phyloP scores from a whole-genome alignment of 495 filamentous ascomycete species.

The Penicillium manginii region DNA sequence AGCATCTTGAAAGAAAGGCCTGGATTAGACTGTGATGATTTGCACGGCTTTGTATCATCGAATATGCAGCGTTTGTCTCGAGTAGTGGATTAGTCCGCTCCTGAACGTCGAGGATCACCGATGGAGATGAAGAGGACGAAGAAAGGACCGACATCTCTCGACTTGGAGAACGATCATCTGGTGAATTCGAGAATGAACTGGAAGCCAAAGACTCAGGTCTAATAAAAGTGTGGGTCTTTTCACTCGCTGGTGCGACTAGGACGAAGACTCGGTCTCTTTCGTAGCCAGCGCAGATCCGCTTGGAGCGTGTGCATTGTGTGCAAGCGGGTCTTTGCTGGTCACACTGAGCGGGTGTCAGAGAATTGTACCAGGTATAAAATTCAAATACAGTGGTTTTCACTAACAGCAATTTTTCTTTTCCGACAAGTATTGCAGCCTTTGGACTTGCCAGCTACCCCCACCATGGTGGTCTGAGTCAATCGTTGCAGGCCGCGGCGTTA shows the following conservation, averaged over 20 bases:
- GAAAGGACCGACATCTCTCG: no score
- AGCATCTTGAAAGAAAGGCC: conserved; percentile 24
- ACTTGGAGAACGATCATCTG: not conserved
- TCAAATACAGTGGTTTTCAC: not conserved
- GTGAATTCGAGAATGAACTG: not conserved
- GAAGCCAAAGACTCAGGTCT: not conserved
- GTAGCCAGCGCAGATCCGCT: conserved; percentile 43
- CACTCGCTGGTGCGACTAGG: conserved; percentile 20
- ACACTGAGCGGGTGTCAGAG: conserved; percentile 24
- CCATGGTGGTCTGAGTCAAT: conserved; percentile 31
- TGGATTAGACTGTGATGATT: conserved; percentile 21
- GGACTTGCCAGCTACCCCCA: conserved; percentile 50
- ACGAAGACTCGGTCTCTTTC: conserved; percentile 40
- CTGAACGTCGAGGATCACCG: no score
- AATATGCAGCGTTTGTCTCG: not conserved
- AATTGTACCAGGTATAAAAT: not conserved
- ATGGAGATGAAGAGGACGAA: no score
- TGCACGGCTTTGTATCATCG: conserved; percentile 2
- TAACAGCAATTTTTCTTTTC: conserved; percentile 43
- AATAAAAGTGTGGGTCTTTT: conserved; percentile 21
- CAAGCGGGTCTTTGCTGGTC: conserved; percentile 40
- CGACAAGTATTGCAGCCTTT: conserved; percentile 52
- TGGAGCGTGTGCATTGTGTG: conserved; percentile 38
- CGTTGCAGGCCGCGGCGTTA: no score
- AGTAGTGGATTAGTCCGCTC: not conserved